Evolutionary conservation across 2,329 filamentous ascomycete species (phyloP).

Genomic region (Penicillium sp.): DNA sequence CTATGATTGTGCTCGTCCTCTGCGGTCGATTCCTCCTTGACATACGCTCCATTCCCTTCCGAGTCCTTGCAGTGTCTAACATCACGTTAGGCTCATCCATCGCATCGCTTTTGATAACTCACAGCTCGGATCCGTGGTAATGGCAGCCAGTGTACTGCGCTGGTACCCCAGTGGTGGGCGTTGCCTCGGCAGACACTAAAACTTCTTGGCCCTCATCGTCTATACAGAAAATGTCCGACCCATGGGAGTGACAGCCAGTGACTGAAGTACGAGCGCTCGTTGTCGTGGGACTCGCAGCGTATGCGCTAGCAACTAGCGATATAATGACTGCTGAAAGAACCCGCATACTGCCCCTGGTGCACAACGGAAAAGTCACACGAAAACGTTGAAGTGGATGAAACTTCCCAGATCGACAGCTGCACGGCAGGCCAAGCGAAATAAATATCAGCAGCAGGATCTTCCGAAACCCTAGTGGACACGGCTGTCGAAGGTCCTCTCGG

Average conservation of each 20-base stretch:
- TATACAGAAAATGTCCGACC: slow-evolving; percentile 33
- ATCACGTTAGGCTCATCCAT: slow-evolving; percentile 2
- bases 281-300: slow-evolving; percentile 25
- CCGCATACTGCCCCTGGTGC: no score
- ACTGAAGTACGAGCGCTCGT: slow-evolving; percentile 43
- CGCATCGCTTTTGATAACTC: slow-evolving; percentile 13
- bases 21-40: slow-evolving; percentile 36
- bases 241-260: slow-evolving; percentile 51
- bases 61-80: slow-evolving; percentile 57
- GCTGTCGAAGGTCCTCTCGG: no score
- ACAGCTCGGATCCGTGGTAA: slow-evolving; percentile 54
- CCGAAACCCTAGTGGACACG: no score
- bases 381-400: no score
- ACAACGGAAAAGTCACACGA: no score
- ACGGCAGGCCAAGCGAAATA: no score
- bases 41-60: slow-evolving; percentile 56
- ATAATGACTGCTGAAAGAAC: slow-evolving; percentile 3
- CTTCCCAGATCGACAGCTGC: no score
- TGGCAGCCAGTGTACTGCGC: slow-evolving; percentile 62
- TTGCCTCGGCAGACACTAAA: slow-evolving; percentile 42
- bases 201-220: slow-evolving; percentile 34
- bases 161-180: slow-evolving; percentile 52
- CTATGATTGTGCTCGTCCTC: slow-evolving; percentile 20
- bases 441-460: no score
- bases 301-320: slow-evolving; percentile 14